A percentile compares a stretch with the other conserved stretches of the same genome.
Evolutionary conservation across 2,329 filamentous ascomycete species (phyloP).

Genomic region (Ceratocystis eucalypticola): DNA sequence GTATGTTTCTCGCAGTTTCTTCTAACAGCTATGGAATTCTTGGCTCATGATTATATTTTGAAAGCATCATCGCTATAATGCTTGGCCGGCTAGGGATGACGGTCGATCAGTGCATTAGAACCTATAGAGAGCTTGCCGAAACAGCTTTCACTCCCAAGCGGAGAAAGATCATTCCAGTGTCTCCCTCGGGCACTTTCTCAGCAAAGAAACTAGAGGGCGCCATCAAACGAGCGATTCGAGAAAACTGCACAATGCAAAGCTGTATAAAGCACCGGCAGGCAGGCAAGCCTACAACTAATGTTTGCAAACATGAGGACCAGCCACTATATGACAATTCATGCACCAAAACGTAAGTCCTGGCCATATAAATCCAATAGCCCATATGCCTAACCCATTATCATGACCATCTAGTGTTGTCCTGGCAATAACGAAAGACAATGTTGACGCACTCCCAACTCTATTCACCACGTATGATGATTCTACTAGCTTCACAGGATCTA

Average conservation of each 20-base stretch:
- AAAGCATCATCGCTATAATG: neutral
- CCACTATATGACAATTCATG: neutral
- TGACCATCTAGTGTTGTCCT: neutral
- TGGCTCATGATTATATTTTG: neutral
- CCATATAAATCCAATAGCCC: neutral
- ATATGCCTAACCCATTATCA: neutral
- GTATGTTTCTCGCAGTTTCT: conserved; percentile 15
- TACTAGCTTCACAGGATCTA: conserved; percentile 17
- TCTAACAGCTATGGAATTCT: neutral
- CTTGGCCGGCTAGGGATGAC: neutral
- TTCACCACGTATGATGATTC: conserved; percentile 24
- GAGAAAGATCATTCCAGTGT: neutral
- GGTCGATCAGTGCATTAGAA: neutral
- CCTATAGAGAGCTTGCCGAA: neutral
- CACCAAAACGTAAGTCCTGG: neutral
- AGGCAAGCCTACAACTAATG: neutral
- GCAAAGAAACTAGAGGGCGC: neutral
- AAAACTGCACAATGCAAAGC: neutral
- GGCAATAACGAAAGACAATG: neutral
- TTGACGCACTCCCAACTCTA: conserved; percentile 20
- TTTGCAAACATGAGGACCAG: neutral
- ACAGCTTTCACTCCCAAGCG: neutral
- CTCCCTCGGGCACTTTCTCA: neutral
- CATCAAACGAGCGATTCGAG: neutral
- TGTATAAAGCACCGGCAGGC: neutral